Evolutionary conservation across 2,329 filamentous ascomycete species (phyloP), one percentile per base, ranked within the genome.

Genomic region (Fusarium illudens): DNA sequence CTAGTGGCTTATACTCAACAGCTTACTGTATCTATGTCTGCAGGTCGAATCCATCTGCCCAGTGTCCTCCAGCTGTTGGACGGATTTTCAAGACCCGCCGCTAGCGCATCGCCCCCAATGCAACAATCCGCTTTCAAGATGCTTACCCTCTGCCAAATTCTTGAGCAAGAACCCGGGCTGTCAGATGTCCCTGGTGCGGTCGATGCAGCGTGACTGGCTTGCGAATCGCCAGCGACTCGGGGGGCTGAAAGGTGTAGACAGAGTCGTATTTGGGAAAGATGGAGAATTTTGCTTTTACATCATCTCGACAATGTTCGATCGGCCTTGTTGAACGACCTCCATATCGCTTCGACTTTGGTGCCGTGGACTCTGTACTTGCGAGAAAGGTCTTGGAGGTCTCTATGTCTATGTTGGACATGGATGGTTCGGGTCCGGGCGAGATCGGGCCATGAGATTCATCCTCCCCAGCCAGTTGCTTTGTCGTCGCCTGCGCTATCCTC

Each of bases 251-350:
- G 1, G 78, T 83, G 64, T 79, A 82, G 2, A 81, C 75, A 0
- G 82, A 84, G 3, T 82, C 81, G 33, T 77, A 77, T 59, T 76
- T 80, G 2, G 81, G 78, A 2, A 77, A 10, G 3, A 83, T 72
- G 0, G 79, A 79, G n/a, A n/a, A n/a, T n/a, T n/a, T n/a, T n/a
- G n/a, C n/a, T n/a, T n/a, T n/a, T n/a, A n/a, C n/a, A n/a, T n/a
- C n/a, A n/a, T n/a, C n/a, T n/a, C n/a, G n/a, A n/a, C n/a, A n/a
- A n/a, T n/a, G n/a, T n/a, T n/a, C n/a, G n/a, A n/a, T 42, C 74
- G 6, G 20, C 63, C 32, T 73, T 73, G 60, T 67, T 65, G 39
- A 84, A 79, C 0, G 75, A 79, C 8, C 73, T 75, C 82, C 82
- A 84, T n/a, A 78, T 67, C 2, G 70, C 42, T 54, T 80, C 72